Base-by-base conservation (phyloP, 2,329 filamentous ascomycete genomes). In the Colletotrichum echinochloae region DNA sequence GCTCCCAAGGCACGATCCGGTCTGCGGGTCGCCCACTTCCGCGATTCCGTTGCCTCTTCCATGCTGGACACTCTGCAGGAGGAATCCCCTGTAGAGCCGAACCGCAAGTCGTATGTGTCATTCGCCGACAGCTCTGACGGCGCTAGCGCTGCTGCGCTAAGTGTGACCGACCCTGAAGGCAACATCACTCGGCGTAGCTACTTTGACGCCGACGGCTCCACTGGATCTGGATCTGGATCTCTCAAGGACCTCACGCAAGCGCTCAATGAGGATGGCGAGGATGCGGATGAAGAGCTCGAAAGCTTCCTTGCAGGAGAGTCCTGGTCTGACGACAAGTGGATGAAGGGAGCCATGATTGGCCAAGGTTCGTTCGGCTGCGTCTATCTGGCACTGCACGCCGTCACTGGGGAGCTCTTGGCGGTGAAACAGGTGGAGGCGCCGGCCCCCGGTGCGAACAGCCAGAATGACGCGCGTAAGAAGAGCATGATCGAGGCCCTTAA, bases 381-480 rank as follows among this genome's bases (percentile, higher is more conserved):
- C 63, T 99, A 97, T 82, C 88, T 99, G 59, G 96, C 96, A 33
- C 87, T 99, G 39, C 96, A 99, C 79, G 94, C 96, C 60, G 92
- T 99, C 65, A 99, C 96, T 23, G 96, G 95, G 77, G 96, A 98
- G 82, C 91, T 99, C 52, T 94, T 99, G 85, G 96, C 96, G 28
- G 96, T 99, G 71, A 99, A 99, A 85, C 96, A 99, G 82, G 96
- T 99, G 62, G 94, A 98, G 82, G 89, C 97, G 66, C 95, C 95
- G 3, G 92, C 88, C 2, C 87, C 93, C 0, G 91, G 92, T 35
- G 90, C 91, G 66, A 92, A 93, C 79, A 94, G 91, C 75, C 91
- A 93, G 78, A 93, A 91, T 74, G 96, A 98, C 78, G 89, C 92
- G 71, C 93, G 93, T 80, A 99, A 98, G 87, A 97, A 97, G 84